phyloP scores from a whole-genome alignment of 177 flowering plant species.

The Vitis hybrid region DNA sequence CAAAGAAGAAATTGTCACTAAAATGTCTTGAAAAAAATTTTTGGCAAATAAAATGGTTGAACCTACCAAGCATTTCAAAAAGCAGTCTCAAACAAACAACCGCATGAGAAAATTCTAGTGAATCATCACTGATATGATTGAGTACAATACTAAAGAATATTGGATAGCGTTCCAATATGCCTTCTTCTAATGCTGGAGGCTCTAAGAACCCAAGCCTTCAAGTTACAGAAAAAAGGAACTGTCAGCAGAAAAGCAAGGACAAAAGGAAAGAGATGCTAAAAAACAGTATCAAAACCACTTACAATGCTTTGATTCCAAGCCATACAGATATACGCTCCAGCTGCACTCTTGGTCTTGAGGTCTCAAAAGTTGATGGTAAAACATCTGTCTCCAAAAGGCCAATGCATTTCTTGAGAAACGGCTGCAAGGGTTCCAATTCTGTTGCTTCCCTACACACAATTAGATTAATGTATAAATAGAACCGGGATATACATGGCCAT shows the following conservation, averaged over 20 bases:
- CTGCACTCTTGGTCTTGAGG: conserved; percentile 71
- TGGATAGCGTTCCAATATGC: conserved; percentile 85
- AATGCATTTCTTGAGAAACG: conserved; percentile 76
- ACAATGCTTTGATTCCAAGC: conserved; percentile 96
- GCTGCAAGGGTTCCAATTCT: conserved; percentile 90
- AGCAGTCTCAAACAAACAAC: conserved; percentile 78
- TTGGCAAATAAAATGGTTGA: neutral
- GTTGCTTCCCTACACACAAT: conserved; percentile 54
- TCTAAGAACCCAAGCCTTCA: conserved; percentile 87
- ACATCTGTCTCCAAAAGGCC: conserved; percentile 61
- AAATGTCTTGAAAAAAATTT: neutral
- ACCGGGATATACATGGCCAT: neutral
- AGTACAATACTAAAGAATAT: conserved; percentile 82
- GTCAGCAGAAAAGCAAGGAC: conserved; percentile 13
- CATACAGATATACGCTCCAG: conserved; percentile 78
- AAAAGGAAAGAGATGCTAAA: neutral
- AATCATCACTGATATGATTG: conserved; percentile 89
- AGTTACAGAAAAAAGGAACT: conserved; percentile 13
- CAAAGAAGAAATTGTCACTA: conserved; percentile 4
- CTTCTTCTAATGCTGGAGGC: conserved; percentile 92
- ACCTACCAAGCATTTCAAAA: conserved; percentile 89
- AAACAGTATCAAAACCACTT: conserved; percentile 23
- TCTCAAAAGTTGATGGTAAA: conserved; percentile 46
- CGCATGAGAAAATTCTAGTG: conserved; percentile 79
- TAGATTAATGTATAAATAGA: neutral